These are phyloP conservation scores for Pestalotiopsis sp. DNA, from an alignment of 2,329 filamentous ascomycete species.

Conservation along the genomic window DNA sequence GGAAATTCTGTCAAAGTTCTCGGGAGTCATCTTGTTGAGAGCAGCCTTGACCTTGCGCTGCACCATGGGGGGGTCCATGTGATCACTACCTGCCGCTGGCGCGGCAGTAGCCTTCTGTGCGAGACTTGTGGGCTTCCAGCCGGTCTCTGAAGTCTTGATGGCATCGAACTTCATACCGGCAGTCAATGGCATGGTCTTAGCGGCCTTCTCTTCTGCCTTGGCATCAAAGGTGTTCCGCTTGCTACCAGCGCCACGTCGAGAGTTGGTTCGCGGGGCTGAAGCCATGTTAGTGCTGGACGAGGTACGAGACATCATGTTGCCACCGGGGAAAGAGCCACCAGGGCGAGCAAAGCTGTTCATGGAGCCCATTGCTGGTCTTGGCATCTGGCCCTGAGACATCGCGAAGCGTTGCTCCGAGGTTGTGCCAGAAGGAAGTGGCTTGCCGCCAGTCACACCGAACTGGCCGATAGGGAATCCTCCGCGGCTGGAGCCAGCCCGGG, in stretches of 20 bases:
- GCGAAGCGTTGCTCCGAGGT: constrained; percentile 76
- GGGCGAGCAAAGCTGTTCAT: constrained; percentile 63
- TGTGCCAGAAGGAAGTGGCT: constrained; percentile 72
- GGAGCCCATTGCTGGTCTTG: constrained; percentile 47
- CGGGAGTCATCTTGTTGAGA: constrained; percentile 99
- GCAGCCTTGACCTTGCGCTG: constrained; percentile 98
- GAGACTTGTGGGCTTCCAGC: constrained; percentile 87
- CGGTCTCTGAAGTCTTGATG: constrained; percentile 68
- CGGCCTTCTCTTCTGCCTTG: constrained; percentile 66
- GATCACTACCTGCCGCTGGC: constrained; percentile 46
- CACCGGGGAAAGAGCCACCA: constrained; percentile 63
- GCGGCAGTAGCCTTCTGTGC: constrained; percentile 39
- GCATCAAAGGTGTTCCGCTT: constrained; percentile 57
- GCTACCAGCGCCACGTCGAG: constrained; percentile 59
- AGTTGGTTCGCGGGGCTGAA: constrained; percentile 69
- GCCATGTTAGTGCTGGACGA: constrained; percentile 58
- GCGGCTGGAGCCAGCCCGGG: constrained; percentile 52
- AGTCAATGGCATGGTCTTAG: constrained; percentile 91
- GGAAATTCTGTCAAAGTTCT: constrained; percentile 83
- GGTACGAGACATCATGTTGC: constrained; percentile 64
- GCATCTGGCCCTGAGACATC: constrained; percentile 55
- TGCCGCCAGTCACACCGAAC: constrained; percentile 55
- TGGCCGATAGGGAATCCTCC: constrained; percentile 67
- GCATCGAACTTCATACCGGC: constrained; percentile 79
- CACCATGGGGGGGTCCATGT: constrained; percentile 87